These are phyloP conservation scores for Pestalotiopsis fici DNA, from an alignment of 2,329 filamentous ascomycete species.

Conservation along the genomic window DNA sequence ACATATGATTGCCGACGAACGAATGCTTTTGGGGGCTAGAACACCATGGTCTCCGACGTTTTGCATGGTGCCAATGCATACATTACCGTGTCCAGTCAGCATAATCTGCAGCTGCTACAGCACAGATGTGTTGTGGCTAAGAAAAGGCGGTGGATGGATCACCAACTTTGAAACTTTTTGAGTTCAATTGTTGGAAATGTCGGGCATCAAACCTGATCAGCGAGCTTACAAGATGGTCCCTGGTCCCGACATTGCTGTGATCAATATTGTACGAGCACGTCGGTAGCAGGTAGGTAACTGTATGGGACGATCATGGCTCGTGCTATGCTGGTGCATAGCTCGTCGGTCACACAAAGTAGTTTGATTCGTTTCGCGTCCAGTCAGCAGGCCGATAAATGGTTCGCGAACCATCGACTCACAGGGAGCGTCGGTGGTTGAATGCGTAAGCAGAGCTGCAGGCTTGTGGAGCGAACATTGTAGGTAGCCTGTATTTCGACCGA, in stretches of 20 bases:
- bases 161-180: not conserved
- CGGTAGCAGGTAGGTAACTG: not conserved
- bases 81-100: not conserved
- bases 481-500: not conserved
- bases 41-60: not conserved
- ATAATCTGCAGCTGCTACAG: not conserved
- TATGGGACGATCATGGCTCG: not conserved
- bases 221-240: not conserved
- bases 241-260: not conserved
- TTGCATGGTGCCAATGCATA: not conserved
- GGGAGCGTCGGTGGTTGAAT: not conserved
- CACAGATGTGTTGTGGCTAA: not conserved
- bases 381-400: slow-evolving; percentile 9
- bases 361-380: not conserved
- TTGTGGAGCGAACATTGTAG: not conserved
- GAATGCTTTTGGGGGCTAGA: not conserved
- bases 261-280: not conserved
- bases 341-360: not conserved
- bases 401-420: slow-evolving; percentile 17
- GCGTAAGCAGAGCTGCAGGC: not conserved
- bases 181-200: not conserved
- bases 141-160: not conserved
- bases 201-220: not conserved
- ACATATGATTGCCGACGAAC: not conserved
- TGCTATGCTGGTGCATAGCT: not conserved